phyloP scores from a whole-genome alignment of 2,329 filamentous ascomycete species.

The Penicillium sumatraense region DNA sequence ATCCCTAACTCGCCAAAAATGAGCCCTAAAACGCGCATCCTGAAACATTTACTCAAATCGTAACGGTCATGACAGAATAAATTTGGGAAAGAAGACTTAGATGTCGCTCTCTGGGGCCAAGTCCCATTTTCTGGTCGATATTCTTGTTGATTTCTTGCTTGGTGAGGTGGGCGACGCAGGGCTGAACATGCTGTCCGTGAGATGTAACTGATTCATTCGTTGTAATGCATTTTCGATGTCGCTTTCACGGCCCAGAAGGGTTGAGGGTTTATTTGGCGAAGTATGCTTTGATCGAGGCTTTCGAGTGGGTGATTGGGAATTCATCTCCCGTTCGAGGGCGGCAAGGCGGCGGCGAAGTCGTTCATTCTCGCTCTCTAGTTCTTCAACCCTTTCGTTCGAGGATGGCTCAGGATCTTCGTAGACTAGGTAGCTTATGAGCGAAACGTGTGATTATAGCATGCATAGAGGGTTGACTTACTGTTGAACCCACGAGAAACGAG shows the following conservation, averaged over 20 bases:
- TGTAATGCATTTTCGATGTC: constrained; percentile 45
- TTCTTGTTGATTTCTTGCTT: constrained; percentile 48
- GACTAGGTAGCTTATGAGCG: constrained; percentile 38
- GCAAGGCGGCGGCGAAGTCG: constrained; percentile 68
- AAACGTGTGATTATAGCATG: not conserved
- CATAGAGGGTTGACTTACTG: constrained; percentile 35
- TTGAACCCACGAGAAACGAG: constrained; percentile 64
- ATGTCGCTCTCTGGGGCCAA: constrained; percentile 48
- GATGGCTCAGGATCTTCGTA: constrained; percentile 54
- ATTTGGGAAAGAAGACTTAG: constrained; percentile 8
- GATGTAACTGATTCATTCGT: constrained; percentile 45
- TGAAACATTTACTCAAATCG: constrained; percentile 12
- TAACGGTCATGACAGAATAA: constrained; percentile 21
- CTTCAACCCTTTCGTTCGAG: constrained; percentile 64
- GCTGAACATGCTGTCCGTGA: constrained; percentile 40
- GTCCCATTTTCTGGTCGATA: constrained; percentile 54
- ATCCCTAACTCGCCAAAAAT: constrained; percentile 1
- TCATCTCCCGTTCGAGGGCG: constrained; percentile 68
- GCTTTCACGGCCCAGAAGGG: constrained; percentile 41
- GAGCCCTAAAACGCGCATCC: not conserved
- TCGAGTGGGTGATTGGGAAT: constrained; percentile 66
- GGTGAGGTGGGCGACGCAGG: constrained; percentile 32
- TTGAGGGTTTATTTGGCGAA: constrained; percentile 32
- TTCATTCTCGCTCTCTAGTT: constrained; percentile 73
- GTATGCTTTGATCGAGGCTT: constrained; percentile 42